Evolutionary conservation across 371 early-diverging fungal genomes (phyloP), one percentile per base, ranked within the genome.

Genomic region (Zopfochytrium polystomum): DNA sequence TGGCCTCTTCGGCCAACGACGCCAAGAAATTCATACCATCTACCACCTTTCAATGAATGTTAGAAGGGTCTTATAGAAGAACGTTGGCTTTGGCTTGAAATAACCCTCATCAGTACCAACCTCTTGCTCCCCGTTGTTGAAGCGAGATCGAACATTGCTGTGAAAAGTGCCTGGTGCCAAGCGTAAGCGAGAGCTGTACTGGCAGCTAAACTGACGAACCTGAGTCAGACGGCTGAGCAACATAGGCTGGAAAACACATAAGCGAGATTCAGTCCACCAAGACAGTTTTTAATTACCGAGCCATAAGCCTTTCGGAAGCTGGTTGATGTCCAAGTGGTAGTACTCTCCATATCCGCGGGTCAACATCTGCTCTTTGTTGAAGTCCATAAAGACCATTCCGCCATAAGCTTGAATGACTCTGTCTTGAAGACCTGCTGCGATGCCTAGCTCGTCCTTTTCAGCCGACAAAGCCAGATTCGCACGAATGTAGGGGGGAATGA

Each of bases 301-400:
- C 71, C 71, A 75, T 22, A 73, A 48, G 6, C 56, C 60, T 34
- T 70, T 64, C 30, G 85, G 85, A 18, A 83, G 48, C 22, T 74
- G 32, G 0, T 66, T 34, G 1, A 71, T 23, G 35, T 72, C 71
- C 22, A 87, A 38, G 6, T 52, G 52, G 32, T 72, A 66, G 55
- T 87, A 87, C 43, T 68, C 72, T 26, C 87, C 87, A 62, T 81
- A 77, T 0, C 81, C 80, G 32, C 80, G 60, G n/a, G 55, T 51
- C n/a, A 82, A 75, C 77, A 85, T 78, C 47, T 75, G 70, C 1
- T 63, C 66, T n/a, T 69, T 57, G 20, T 77, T 71, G 59, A 88
- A 88, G 62, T 88, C 82, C 88, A 88, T 88, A 60, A 72, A 85
- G 9, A 88, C 83, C 5, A 80, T 68, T 1, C 88, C 88, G 5